phyloP scores from a whole-genome alignment of 1,284 basidiomycete genomes.

The Trametes hirsuta region DNA sequence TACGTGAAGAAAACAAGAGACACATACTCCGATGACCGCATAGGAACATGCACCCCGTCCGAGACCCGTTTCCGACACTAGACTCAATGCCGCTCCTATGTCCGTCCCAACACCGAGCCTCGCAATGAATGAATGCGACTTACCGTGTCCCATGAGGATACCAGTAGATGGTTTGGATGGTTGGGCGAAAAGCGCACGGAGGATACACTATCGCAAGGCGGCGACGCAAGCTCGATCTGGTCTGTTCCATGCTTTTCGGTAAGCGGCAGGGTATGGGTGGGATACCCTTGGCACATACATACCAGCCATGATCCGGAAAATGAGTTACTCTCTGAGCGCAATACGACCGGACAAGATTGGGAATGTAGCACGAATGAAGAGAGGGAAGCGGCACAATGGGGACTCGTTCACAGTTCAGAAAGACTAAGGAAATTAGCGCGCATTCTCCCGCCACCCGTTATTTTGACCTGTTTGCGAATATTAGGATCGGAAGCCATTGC shows the following conservation, averaged over 20 bases:
- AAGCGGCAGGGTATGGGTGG: no score
- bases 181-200: slow-evolving; percentile 81
- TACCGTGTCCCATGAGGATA: slow-evolving; percentile 90
- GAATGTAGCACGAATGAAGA: background rate
- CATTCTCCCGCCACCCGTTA: background rate
- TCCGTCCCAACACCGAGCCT: slow-evolving; percentile 1
- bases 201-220: slow-evolving; percentile 86
- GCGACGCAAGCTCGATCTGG: slow-evolving; percentile 61
- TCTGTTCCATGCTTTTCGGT: slow-evolving; percentile 26
- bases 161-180: slow-evolving; percentile 75
- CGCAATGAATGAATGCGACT: slow-evolving; percentile 33
- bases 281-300: background rate
- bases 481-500: slow-evolving; percentile 23
- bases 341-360: background rate
- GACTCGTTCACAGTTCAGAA: background rate
- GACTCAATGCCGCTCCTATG: background rate
- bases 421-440: background rate
- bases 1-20: background rate
- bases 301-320: slow-evolving; percentile 9
- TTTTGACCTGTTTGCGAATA: slow-evolving; percentile 3
- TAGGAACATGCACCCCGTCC: background rate
- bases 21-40: background rate
- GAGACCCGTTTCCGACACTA: background rate
- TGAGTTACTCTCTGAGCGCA: background rate
- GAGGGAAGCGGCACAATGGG: background rate